A percentile compares a stretch with the other conserved stretches of the same genome.
Evolutionary conservation across 179 eudicot species (phyloP).

Genomic region (Heliamphora pulchella): DNA sequence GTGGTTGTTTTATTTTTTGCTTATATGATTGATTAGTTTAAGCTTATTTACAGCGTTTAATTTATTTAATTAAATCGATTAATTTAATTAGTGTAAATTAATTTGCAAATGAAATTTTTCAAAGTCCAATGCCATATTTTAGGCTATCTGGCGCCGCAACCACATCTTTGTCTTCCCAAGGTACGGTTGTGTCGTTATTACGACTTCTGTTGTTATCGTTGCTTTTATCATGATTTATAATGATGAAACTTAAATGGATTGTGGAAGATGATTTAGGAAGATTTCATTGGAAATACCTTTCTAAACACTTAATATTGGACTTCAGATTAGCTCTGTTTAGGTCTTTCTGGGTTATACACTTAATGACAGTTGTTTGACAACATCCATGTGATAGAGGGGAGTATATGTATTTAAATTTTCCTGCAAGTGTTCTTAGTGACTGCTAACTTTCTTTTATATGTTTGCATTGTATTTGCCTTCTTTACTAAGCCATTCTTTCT

Average conservation of each 20-base stretch:
- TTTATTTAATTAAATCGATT: too few relatives aligned
- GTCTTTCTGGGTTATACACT: neutral
- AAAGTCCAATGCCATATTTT: conserved; percentile 94
- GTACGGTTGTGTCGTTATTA: conserved; percentile 24
- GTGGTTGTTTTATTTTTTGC: too few relatives aligned
- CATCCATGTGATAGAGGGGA: too few relatives aligned
- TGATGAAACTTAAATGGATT: neutral
- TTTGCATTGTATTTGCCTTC: neutral
- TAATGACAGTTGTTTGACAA: neutral
- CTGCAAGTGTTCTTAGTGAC: neutral
- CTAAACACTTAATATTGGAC: neutral
- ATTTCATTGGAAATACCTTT: neutral
- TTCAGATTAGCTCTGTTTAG: neutral
- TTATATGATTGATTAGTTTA: too few relatives aligned
- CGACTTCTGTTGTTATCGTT: too few relatives aligned
- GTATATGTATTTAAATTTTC: neutral
- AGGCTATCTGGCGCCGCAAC: conserved; percentile 84
- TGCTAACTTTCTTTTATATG: neutral
- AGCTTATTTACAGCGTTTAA: too few relatives aligned
- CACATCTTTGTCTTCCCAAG: conserved; percentile 93
- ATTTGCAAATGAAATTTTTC: too few relatives aligned
- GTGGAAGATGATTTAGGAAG: neutral
- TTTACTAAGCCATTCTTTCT: neutral
- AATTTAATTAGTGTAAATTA: too few relatives aligned
- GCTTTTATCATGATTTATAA: neutral